Conservation (phyloP, 306 rosid species). For the Prunus padus region DNA sequence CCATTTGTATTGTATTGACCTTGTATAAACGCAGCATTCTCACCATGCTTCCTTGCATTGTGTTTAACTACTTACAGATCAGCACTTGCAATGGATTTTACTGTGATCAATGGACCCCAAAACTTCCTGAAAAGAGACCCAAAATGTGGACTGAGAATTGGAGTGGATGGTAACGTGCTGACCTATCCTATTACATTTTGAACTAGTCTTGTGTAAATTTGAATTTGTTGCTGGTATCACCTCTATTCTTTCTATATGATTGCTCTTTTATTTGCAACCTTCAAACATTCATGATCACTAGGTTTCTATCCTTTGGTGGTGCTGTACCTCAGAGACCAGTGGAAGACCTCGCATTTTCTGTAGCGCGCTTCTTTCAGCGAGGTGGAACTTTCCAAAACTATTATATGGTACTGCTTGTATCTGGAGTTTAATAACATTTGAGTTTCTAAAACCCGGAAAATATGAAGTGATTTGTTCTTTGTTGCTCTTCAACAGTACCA, state of each 20-base stretch:
- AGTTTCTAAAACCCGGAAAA: not conserved
- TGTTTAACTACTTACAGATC: slow-evolving; percentile 48
- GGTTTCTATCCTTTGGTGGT: slow-evolving; percentile 86
- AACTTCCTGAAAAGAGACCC: slow-evolving; percentile 59
- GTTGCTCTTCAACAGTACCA: slow-evolving; percentile 66
- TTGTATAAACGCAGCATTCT: not conserved
- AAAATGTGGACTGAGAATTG: slow-evolving; percentile 96
- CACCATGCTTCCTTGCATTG: slow-evolving; percentile 8
- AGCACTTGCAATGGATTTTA: slow-evolving; percentile 90
- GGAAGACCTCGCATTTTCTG: slow-evolving; percentile 90
- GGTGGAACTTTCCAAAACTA: slow-evolving; percentile 96
- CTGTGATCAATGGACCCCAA: slow-evolving; percentile 86
- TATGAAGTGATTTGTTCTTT: slow-evolving; percentile 24
- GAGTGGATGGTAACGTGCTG: slow-evolving; percentile 71
- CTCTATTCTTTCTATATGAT: slow-evolving; percentile 2
- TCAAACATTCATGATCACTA: slow-evolving; percentile 22
- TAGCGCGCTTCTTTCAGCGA: slow-evolving; percentile 82
- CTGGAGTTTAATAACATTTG: slow-evolving; percentile 6
- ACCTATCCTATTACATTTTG: not conserved
- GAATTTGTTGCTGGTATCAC: not conserved
- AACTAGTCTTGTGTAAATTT: not conserved
- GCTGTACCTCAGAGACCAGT: slow-evolving; percentile 77
- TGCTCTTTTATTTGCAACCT: not conserved
- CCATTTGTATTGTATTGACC: not conserved
- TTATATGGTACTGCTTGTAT: slow-evolving; percentile 66